A percentile compares a stretch with the other conserved stretches of the same genome.
These are phyloP conservation scores for Hypomyces perniciosus DNA, from an alignment of 2,329 filamentous ascomycete species.

Conservation along the genomic window DNA sequence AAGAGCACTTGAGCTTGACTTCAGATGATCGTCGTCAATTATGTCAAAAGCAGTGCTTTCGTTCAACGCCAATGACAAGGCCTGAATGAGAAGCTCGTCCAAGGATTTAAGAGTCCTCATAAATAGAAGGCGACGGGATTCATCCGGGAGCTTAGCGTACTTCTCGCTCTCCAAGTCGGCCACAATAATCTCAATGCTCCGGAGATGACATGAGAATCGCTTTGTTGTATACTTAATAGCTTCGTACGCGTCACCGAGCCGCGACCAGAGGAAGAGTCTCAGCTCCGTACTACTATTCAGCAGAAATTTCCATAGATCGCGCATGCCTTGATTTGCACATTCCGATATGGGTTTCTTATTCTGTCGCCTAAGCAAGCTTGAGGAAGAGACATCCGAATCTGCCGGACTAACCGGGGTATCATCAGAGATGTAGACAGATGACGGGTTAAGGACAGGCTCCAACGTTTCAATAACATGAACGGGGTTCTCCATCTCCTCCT, in stretches of 20 bases:
- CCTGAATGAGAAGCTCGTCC: conserved; percentile 67
- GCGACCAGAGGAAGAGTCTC: conserved; percentile 81
- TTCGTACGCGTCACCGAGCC: conserved; percentile 83
- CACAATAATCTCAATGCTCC: conserved; percentile 78
- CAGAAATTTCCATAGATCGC: conserved; percentile 81
- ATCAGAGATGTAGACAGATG: conserved; percentile 41
- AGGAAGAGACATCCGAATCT: conserved; percentile 14
- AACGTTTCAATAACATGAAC: conserved; percentile 83
- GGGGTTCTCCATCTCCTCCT: conserved; percentile 73
- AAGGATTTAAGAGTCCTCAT: conserved; percentile 73
- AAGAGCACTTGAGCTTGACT: conserved; percentile 64
- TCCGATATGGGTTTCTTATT: conserved; percentile 41
- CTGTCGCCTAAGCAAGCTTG: not conserved
- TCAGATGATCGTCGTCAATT: conserved; percentile 72
- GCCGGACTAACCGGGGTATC: conserved; percentile 10
- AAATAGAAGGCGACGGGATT: conserved; percentile 63
- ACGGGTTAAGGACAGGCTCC: conserved; percentile 82
- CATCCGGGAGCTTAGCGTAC: conserved; percentile 50
- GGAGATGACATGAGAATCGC: conserved; percentile 78
- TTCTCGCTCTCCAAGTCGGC: conserved; percentile 57
- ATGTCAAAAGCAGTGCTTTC: conserved; percentile 72
- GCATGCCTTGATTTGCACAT: conserved; percentile 51
- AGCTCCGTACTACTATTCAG: conserved; percentile 75
- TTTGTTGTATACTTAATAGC: conserved; percentile 82
- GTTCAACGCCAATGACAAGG: conserved; percentile 63